phyloP scores from a whole-genome alignment of 352 stramenopile genomes.

The Globisporangium abappressorium region DNA sequence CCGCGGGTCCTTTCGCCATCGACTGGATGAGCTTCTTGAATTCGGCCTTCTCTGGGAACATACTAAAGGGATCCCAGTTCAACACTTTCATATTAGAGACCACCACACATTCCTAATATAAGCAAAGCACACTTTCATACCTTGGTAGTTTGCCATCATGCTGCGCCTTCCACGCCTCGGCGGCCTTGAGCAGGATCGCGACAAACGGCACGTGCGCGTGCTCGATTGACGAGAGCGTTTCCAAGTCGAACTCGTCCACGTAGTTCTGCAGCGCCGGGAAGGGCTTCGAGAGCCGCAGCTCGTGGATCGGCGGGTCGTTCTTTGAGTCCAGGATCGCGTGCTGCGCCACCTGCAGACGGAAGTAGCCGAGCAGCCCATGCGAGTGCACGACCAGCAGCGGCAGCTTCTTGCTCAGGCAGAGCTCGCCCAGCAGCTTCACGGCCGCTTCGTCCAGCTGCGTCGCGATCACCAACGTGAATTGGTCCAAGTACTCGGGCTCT shows the following conservation, averaged over 20 bases:
- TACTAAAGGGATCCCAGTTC: conserved; percentile 18
- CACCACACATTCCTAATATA: neutral
- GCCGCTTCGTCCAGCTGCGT: conserved; percentile 75
- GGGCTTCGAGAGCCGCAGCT: conserved; percentile 83
- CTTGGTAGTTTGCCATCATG: conserved; percentile 52
- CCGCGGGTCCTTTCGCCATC: conserved; percentile 45
- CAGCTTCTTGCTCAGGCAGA: conserved; percentile 66
- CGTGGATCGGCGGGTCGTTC: conserved; percentile 76
- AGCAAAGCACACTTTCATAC: neutral
- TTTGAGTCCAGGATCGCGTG: conserved; percentile 91
- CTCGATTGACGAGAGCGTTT: conserved; percentile 73
- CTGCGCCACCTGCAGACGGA: conserved; percentile 86
- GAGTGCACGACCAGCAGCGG: conserved; percentile 85
- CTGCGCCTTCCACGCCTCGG: conserved; percentile 48
- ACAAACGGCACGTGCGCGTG: conserved; percentile 94
- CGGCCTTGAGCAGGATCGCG: conserved; percentile 84
- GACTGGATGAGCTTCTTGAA: conserved; percentile 81
- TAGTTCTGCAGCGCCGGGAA: conserved; percentile 74
- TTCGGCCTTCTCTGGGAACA: conserved; percentile 87
- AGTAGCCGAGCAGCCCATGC: conserved; percentile 92
- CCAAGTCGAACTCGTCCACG: conserved; percentile 54
- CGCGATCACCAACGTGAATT: conserved; percentile 86
- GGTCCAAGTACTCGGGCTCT: conserved; percentile 56
- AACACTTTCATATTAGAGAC: neutral
- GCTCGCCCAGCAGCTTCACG: conserved; percentile 50